A percentile compares a stretch with the other conserved stretches of the same genome.
These are phyloP conservation scores for Aurinia saxatilis DNA, from an alignment of 345 rosid species.

Conservation along the genomic window DNA sequence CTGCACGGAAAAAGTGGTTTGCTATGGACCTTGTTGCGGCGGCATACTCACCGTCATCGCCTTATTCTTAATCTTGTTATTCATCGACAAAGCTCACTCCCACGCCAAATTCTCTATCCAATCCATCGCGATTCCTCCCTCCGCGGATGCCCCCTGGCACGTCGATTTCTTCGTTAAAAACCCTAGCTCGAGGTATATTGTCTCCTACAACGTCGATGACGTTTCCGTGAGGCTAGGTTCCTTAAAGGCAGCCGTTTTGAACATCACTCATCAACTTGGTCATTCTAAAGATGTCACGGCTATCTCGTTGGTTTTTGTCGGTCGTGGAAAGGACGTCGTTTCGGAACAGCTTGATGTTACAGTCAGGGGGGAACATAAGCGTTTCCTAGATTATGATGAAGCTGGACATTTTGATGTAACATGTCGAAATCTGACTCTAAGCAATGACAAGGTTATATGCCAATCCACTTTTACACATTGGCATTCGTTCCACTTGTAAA, in stretches of 20 bases:
- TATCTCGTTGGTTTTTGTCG: constrained; percentile 7
- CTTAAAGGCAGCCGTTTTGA: too few species aligned
- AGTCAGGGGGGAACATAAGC: not conserved
- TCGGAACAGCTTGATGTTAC: not conserved
- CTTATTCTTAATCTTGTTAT: not conserved
- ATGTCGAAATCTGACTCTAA: constrained; percentile 2
- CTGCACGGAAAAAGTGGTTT: too few species aligned
- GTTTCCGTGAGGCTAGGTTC: constrained; percentile 2
- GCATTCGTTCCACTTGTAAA: too few species aligned
- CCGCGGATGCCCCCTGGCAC: not conserved
- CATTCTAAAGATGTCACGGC: not conserved
- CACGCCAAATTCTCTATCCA: constrained; percentile 11
- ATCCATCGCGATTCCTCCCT: not conserved
- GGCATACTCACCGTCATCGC: too few species aligned
- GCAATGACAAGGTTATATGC: not conserved
- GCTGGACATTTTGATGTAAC: too few species aligned
- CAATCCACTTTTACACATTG: not conserved
- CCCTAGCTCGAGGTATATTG: not conserved
- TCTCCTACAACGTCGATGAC: constrained; percentile 4
- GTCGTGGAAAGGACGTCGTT: not conserved
- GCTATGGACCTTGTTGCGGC: too few species aligned
- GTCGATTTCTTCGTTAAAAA: constrained; percentile 5
- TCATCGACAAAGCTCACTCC: not conserved
- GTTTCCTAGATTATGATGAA: not conserved
- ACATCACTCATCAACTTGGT: not conserved